Evolutionary conservation across 495 filamentous ascomycete species (phyloP).

Genomic region (Tuber umbilicatum): DNA sequence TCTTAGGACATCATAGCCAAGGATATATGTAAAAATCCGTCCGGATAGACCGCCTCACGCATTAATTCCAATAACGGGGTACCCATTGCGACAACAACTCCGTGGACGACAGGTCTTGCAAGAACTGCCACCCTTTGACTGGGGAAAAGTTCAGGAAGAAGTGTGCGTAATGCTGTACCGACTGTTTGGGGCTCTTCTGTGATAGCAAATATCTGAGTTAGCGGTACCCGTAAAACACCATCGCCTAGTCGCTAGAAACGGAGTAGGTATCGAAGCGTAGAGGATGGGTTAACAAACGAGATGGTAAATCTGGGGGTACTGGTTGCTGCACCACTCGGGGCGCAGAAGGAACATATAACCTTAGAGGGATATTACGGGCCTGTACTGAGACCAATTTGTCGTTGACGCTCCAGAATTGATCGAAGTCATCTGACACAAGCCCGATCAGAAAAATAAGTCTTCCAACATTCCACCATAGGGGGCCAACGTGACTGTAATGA

Average conservation of each 20-base stretch:
- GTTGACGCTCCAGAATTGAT: constrained; percentile 65
- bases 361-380: constrained; percentile 74
- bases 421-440: constrained; percentile 58
- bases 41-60: constrained; percentile 72
- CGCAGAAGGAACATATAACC: constrained; percentile 72
- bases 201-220: constrained; percentile 25
- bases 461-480: constrained; percentile 3
- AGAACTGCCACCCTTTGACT: constrained; percentile 78
- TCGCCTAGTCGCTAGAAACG: constrained; percentile 9
- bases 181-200: constrained; percentile 66
- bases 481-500: constrained; percentile 68
- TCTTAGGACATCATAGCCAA: constrained; percentile 61
- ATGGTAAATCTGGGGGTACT: constrained; percentile 44
- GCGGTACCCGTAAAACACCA: neutral
- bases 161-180: constrained; percentile 65
- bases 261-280: neutral
- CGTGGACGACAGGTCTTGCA: constrained; percentile 86
- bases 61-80: constrained; percentile 82
- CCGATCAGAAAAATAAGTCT: constrained; percentile 12
- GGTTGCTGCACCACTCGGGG: constrained; percentile 45
- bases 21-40: constrained; percentile 85
- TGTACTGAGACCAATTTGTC: constrained; percentile 62
- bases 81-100: constrained; percentile 71
- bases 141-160: constrained; percentile 81
- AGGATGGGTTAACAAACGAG: constrained; percentile 22